Conservation (phyloP, 208 protist species). For the Wallacemonas sp. region DNA sequence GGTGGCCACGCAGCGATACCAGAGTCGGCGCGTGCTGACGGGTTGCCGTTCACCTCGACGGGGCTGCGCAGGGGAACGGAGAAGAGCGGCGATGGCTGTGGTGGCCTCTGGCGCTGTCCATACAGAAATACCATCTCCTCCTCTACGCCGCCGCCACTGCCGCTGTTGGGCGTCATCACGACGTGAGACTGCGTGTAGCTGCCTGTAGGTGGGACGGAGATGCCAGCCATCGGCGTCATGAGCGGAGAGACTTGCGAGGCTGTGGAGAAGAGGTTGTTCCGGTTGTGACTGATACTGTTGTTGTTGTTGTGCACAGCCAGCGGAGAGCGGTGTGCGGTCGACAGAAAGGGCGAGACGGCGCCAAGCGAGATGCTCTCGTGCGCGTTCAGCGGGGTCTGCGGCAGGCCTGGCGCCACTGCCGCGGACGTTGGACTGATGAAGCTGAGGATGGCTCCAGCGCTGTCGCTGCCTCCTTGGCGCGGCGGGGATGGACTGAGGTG, state of each 20-base stretch:
- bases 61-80: neutral
- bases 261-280: no score
- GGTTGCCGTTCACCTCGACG: neutral
- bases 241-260: neutral
- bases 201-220: neutral
- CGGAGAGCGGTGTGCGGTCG: neutral
- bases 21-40: neutral
- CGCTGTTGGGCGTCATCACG: neutral
- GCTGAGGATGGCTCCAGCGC: neutral
- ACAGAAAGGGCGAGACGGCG: no score
- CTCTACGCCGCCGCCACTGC: neutral
- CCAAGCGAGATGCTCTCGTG: no score
- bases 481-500: neutral
- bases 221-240: neutral
- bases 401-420: no score
- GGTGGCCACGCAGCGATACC: no score
- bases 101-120: neutral
- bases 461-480: neutral
- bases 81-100: neutral
- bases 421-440: neutral
- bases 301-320: neutral
- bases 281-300: no score
- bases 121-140: neutral
- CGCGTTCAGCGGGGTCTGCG: neutral
- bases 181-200: conserved; percentile 1